A percentile compares a stretch with the other conserved stretches of the same genome.
Evolutionary conservation across 2,329 filamentous ascomycete species (phyloP).

Genomic region (Beauveria sp.): DNA sequence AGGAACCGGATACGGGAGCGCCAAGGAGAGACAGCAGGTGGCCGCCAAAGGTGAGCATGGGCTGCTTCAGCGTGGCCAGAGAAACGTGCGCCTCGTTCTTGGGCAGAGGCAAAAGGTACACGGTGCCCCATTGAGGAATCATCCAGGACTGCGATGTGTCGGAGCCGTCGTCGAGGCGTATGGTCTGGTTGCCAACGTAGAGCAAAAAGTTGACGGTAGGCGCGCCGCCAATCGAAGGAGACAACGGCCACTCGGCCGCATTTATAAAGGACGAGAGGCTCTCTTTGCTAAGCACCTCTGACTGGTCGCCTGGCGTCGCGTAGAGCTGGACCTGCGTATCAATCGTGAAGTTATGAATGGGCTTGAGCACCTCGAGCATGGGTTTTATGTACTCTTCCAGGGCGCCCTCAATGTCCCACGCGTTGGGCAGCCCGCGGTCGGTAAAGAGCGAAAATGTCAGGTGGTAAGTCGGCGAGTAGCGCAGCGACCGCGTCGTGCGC

Average conservation of each 20-base stretch:
- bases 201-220: slow-evolving; percentile 95
- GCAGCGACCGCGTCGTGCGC: slow-evolving; percentile 77
- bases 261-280: slow-evolving; percentile 94
- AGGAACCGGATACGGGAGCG: slow-evolving; percentile 71
- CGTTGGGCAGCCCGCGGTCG: slow-evolving; percentile 65
- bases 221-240: slow-evolving; percentile 83
- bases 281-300: slow-evolving; percentile 65
- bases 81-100: slow-evolving; percentile 45
- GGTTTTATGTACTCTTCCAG: slow-evolving; percentile 75
- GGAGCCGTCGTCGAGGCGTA: slow-evolving; percentile 38
- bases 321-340: slow-evolving; percentile 96
- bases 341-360: slow-evolving; percentile 91
- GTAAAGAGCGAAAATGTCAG: slow-evolving; percentile 94
- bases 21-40: slow-evolving; percentile 85
- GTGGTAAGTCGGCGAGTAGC: slow-evolving; percentile 90
- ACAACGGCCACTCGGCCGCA: slow-evolving; percentile 93
- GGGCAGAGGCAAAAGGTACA: slow-evolving; percentile 49
- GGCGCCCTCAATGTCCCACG: slow-evolving; percentile 84
- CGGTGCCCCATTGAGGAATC: slow-evolving; percentile 87
- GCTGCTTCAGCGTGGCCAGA: slow-evolving; percentile 61
- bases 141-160: slow-evolving; percentile 66
- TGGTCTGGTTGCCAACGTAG: slow-evolving; percentile 75
- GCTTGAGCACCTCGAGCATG: slow-evolving; percentile 66
- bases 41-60: slow-evolving; percentile 82
- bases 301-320: slow-evolving; percentile 59